These are phyloP conservation scores for Crithidia fasciculata DNA, from an alignment of 208 protist genomes.

Conservation along the genomic window DNA sequence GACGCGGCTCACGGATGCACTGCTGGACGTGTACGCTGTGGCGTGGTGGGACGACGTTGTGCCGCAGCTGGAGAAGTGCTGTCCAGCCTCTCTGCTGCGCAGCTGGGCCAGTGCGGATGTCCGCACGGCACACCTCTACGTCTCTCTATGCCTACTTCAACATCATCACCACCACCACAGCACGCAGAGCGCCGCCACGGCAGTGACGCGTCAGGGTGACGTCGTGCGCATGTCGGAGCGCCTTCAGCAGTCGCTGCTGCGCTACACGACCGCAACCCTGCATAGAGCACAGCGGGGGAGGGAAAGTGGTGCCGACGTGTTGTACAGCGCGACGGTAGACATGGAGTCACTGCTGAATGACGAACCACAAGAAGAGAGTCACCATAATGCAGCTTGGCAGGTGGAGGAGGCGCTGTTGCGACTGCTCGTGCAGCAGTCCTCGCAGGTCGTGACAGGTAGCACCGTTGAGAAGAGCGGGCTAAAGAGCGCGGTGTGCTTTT, in stretches of 20 bases:
- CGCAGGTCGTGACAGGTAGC: background rate
- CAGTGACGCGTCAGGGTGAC: background rate
- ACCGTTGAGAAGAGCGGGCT: background rate
- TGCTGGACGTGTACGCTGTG: constrained; percentile 17
- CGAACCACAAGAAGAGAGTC: no score
- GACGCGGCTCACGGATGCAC: background rate
- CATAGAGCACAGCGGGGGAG: no score
- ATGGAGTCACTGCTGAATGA: constrained; percentile 11
- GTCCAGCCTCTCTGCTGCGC: background rate
- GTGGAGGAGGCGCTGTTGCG: constrained; percentile 3
- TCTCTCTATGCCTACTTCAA: constrained; percentile 2
- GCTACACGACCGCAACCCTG: background rate
- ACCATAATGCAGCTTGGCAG: background rate
- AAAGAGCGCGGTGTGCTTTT: background rate
- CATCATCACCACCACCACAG: background rate
- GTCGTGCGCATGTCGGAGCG: background rate
- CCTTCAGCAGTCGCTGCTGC: constrained; percentile 14
- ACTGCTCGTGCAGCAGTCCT: background rate
- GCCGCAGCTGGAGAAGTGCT: background rate
- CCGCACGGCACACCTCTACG: constrained; percentile 26
- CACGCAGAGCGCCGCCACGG: background rate
- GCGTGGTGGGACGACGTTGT: constrained; percentile 18
- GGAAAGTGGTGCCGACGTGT: no score
- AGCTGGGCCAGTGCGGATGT: constrained; percentile 11
- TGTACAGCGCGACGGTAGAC: background rate